phyloP scores from a whole-genome alignment of 1,284 basidiomycete species.

The Macrocybe sp. region DNA sequence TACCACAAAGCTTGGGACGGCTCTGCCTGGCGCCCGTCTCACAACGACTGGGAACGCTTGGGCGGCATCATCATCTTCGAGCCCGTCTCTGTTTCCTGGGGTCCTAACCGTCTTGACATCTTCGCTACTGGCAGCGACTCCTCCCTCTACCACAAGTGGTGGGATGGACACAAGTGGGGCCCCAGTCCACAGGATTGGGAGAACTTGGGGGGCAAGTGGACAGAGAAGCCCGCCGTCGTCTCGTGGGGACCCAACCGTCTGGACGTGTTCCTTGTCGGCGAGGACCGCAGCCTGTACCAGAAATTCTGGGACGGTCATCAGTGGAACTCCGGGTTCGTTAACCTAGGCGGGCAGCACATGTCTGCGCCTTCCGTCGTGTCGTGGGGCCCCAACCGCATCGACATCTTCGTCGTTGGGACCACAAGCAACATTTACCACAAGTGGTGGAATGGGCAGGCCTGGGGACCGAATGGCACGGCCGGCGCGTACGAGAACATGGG shows the following conservation, averaged over 20 bases:
- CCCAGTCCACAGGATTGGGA: conserved; percentile 1
- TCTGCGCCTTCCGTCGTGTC: conserved; percentile 1
- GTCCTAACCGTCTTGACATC: conserved; percentile 11
- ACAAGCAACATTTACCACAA: conserved; percentile 3
- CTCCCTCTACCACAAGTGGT: conserved; percentile 10
- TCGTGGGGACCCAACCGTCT: conserved; percentile 5
- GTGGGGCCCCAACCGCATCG: background rate
- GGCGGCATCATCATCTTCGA: conserved; percentile 3
- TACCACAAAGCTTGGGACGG: conserved; percentile 11
- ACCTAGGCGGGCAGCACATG: conserved; percentile 1
- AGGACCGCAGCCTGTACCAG: conserved; percentile 5
- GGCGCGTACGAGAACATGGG: conserved; percentile 5
- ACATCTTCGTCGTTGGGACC: conserved; percentile 1
- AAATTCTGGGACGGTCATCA: conserved; percentile 6
- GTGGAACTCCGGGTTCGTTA: conserved; percentile 6
- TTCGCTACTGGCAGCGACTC: conserved; percentile 9
- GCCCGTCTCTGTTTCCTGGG: conserved; percentile 7
- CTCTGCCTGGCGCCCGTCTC: conserved; percentile 2
- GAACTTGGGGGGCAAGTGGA: conserved; percentile 7
- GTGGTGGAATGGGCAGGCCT: conserved; percentile 2
- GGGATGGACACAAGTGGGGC: conserved; percentile 7
- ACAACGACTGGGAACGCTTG: conserved; percentile 3
- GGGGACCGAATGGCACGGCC: conserved; percentile 1
- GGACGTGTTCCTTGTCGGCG: conserved; percentile 8
- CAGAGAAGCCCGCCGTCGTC: conserved; percentile 6